phyloP scores from a whole-genome alignment of 1,284 basidiomycete genomes.

The Cutaneotrichosporon daszewskae region DNA sequence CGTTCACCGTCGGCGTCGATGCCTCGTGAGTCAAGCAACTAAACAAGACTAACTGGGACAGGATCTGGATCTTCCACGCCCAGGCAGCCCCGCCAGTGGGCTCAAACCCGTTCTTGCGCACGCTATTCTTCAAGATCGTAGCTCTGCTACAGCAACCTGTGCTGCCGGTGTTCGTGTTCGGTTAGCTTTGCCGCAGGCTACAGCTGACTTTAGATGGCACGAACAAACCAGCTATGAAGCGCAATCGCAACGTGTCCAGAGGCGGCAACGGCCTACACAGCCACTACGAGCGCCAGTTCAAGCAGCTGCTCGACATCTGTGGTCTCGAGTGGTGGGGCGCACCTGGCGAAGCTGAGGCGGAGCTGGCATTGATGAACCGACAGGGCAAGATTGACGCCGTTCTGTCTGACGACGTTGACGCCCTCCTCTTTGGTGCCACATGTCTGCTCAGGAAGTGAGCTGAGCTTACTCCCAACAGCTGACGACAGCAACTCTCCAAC shows the following conservation, averaged over 20 bases:
- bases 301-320: conserved; percentile 76
- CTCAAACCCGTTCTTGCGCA: conserved; percentile 51
- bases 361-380: conserved; percentile 78
- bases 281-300: conserved; percentile 54
- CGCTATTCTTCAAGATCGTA: conserved; percentile 55
- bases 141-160: conserved; percentile 71
- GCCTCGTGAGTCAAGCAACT: conserved; percentile 33
- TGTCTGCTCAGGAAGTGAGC: conserved; percentile 70
- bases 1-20: conserved; percentile 48
- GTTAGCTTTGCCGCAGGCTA: conserved; percentile 14
- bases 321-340: conserved; percentile 84
- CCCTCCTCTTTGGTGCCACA: conserved; percentile 79
- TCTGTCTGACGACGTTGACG: conserved; percentile 89
- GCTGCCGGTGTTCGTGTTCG: conserved; percentile 87
- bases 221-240: conserved; percentile 71
- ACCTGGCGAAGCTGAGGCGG: conserved; percentile 93
- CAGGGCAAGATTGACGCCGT: conserved; percentile 81
- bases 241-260: conserved; percentile 55
- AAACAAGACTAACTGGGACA: conserved; percentile 11
- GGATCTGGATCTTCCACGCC: conserved; percentile 52
- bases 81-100: too few species aligned
- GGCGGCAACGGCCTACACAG: conserved; percentile 59
- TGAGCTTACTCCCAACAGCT: background rate
- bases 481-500: conserved; percentile 62
- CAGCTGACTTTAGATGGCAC: conserved; percentile 58